Evolutionary conservation across 2,329 filamentous ascomycete genomes (phyloP), one percentile per base, ranked within the genome.

Genomic region (Mycosphaerella arachidis): DNA sequence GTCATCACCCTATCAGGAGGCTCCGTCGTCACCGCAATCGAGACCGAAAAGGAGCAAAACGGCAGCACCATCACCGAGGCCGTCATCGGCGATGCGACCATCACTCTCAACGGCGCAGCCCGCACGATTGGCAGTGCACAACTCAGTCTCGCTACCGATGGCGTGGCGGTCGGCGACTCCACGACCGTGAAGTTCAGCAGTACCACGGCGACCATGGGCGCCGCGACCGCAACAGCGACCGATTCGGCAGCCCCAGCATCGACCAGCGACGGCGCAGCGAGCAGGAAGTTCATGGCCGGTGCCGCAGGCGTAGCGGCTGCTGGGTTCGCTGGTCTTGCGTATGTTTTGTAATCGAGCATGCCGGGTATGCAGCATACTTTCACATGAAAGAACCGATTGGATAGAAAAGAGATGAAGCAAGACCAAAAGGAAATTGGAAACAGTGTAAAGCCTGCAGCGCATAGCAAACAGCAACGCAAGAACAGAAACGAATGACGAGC

Each of bases 1-100:
- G 24, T 51, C 30, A 46, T 65, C 31, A 65, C 65, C 16, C 46
- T 65, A 13, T 31, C 43, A 6, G 40, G 56, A 2, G 63, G 63
- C 20, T 45, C 33, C 4, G 56, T 59, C 12, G n/a, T 64, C 20
- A 66, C 63, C 10, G 64, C 64, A 1, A 30, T 61, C 9, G 56
- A 63, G 51, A 62, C 61, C 31, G 60, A 61, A 8, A 48, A 52
- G 16, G 55, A 52, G 9, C 30, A 18, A 8, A 55, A 63, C 51
- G 61, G 60, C 35, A 59, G 54, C 56, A 62, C 53, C 29, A 56
- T 59, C 46, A 64, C 63, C n/a, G 59, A 66, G 51, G 64, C 63
- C 33, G 53, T 67, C 29, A 20, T 66, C n/a, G 65, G 60, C 16
- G 55, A 56, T 18, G 33, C 48, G 53, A 68, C 66, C 3, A 53